Evolutionary conservation across 2,329 filamentous ascomycete genomes (phyloP).

Genomic region (Ampelomyces quisqualis): DNA sequence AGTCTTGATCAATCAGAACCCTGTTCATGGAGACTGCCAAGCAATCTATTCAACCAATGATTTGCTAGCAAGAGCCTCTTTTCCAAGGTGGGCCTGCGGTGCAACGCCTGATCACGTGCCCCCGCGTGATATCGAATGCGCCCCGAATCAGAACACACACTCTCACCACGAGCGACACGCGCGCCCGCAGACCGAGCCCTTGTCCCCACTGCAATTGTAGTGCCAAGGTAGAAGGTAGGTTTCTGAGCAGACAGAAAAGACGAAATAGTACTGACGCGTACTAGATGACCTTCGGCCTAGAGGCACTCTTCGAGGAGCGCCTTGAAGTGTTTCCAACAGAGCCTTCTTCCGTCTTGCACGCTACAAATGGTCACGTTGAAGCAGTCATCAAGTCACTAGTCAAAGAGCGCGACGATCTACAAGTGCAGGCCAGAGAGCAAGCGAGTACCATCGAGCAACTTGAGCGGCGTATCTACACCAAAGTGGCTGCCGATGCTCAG

Average conservation of each 20-base stretch:
- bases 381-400: constrained; percentile 5
- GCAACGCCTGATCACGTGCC: neutral
- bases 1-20: no score
- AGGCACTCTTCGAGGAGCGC: constrained; percentile 8
- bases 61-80: no score
- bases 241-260: neutral
- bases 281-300: constrained; percentile 11
- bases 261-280: neutral
- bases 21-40: no score
- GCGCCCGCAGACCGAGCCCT: no score
- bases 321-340: constrained; percentile 1
- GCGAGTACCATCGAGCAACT: constrained; percentile 5
- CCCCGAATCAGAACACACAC: neutral
- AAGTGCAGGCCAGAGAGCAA: constrained; percentile 4
- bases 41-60: no score
- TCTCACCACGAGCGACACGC: no score
- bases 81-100: no score
- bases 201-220: no score
- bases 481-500: neutral
- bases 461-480: constrained; percentile 4
- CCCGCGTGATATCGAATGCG: no score
- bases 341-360: neutral
- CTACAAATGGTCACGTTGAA: neutral
- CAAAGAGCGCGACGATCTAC: constrained; percentile 7
- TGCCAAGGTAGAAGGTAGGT: no score